phyloP scores from a whole-genome alignment of 2,329 filamentous ascomycete genomes.

The Aureobasidium zeae region DNA sequence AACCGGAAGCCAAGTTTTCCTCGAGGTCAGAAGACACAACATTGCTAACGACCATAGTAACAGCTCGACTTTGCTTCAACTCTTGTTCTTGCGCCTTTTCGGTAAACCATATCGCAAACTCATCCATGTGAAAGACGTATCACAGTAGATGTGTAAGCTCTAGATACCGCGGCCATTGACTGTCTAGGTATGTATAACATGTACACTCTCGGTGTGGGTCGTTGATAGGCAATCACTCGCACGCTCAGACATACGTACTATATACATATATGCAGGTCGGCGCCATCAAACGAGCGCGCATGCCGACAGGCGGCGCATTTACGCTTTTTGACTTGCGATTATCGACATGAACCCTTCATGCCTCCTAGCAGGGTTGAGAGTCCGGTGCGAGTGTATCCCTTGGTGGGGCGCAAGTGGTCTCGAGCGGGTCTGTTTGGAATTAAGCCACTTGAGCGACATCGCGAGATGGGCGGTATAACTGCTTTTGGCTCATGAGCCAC shows the following conservation, averaged over 20 bases:
- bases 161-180: too few species aligned
- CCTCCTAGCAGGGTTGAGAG: not conserved
- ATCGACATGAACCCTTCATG: constrained; percentile 4
- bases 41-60: not conserved
- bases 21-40: too few species aligned
- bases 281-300: constrained; percentile 9
- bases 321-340: not conserved
- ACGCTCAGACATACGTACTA: constrained; percentile 3
- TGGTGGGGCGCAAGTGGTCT: constrained; percentile 6
- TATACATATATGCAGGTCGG: constrained; percentile 10
- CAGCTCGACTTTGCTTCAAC: too few species aligned
- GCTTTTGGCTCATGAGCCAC: constrained; percentile 8
- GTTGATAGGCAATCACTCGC: constrained; percentile 8
- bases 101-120: too few species aligned
- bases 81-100: too few species aligned
- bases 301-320: constrained; percentile 3
- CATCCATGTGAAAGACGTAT: not conserved
- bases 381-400: not conserved
- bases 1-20: constrained; percentile 2
- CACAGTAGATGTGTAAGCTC: not conserved
- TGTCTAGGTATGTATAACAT: too few species aligned
- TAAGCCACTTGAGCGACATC: not conserved
- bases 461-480: not conserved
- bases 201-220: constrained; percentile 2
- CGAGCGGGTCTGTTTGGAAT: constrained; percentile 4